Evolutionary conservation across 495 filamentous ascomycete genomes (phyloP).

Genomic region (Mytilinidion resinicola): DNA sequence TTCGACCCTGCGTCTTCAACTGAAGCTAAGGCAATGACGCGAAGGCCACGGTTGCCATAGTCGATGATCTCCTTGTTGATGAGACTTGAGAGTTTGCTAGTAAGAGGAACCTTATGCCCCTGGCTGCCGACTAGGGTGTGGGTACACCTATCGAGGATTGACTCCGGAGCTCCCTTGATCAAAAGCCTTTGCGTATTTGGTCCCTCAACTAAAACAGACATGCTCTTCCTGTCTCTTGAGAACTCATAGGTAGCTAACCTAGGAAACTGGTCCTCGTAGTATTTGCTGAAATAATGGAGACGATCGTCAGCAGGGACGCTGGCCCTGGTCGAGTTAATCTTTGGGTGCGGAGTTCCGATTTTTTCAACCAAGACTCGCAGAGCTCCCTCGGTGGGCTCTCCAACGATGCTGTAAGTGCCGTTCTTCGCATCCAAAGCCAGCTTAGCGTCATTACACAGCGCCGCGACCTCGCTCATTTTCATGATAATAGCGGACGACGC

Average conservation of each 20-base stretch:
- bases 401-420: constrained; percentile 72
- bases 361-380: constrained; percentile 90
- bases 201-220: constrained; percentile 86
- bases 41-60: constrained; percentile 86
- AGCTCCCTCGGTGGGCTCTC: constrained; percentile 94
- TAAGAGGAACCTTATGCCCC: constrained; percentile 66
- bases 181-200: constrained; percentile 68
- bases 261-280: constrained; percentile 70
- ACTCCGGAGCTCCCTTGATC: constrained; percentile 95
- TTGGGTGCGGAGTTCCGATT: constrained; percentile 63
- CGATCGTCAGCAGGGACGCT: constrained; percentile 48
- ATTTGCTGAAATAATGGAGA: constrained; percentile 71
- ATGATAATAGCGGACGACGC: constrained; percentile 69
- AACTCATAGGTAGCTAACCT: constrained; percentile 91
- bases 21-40: constrained; percentile 88
- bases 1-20: constrained; percentile 65
- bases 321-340: constrained; percentile 49
- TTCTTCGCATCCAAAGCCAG: constrained; percentile 75
- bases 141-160: constrained; percentile 85
- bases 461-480: constrained; percentile 80
- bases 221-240: constrained; percentile 96
- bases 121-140: constrained; percentile 65
- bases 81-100: constrained; percentile 57
- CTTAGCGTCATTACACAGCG: constrained; percentile 82
- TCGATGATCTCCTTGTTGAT: constrained; percentile 73